These are phyloP conservation scores for Conoideocrella luteorostrata DNA, from an alignment of 2,329 filamentous ascomycete genomes.

Conservation along the genomic window DNA sequence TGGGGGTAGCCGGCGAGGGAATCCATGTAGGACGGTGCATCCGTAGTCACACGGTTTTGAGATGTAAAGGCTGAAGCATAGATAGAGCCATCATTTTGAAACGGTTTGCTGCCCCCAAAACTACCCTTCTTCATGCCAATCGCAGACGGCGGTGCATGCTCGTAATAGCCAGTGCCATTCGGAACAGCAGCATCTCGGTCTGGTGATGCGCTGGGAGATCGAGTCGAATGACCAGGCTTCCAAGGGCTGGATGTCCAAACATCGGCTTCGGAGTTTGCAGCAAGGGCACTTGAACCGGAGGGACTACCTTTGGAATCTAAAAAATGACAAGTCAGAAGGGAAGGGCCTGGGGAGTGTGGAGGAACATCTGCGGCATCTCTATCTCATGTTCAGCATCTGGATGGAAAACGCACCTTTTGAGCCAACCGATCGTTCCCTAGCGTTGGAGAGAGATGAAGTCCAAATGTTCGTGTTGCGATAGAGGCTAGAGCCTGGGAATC, in stretches of 20 bases:
- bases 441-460: conserved; percentile 34
- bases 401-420: conserved; percentile 39
- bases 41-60: conserved; percentile 25
- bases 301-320: conserved; percentile 33
- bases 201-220: conserved; percentile 52
- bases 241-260: conserved; percentile 54
- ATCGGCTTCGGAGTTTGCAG: conserved; percentile 63
- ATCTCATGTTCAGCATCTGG: neutral
- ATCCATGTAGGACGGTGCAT: conserved; percentile 36
- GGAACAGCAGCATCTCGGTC: conserved; percentile 42
- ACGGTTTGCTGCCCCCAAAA: conserved; percentile 17
- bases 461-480: conserved; percentile 30
- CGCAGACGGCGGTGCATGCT: conserved; percentile 37
- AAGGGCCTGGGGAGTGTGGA: conserved; percentile 11
- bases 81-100: conserved; percentile 18
- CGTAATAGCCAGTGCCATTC: conserved; percentile 39
- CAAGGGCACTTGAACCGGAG: conserved; percentile 63
- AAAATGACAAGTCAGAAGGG: neutral
- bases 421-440: conserved; percentile 34
- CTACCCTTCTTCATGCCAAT: conserved; percentile 32
- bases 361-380: neutral
- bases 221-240: conserved; percentile 41
- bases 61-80: conserved; percentile 19
- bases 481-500: conserved; percentile 28
- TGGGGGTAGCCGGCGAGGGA: conserved; percentile 22